Conservation (phyloP, 306 rosid species). For the Castanea crenata region DNA sequence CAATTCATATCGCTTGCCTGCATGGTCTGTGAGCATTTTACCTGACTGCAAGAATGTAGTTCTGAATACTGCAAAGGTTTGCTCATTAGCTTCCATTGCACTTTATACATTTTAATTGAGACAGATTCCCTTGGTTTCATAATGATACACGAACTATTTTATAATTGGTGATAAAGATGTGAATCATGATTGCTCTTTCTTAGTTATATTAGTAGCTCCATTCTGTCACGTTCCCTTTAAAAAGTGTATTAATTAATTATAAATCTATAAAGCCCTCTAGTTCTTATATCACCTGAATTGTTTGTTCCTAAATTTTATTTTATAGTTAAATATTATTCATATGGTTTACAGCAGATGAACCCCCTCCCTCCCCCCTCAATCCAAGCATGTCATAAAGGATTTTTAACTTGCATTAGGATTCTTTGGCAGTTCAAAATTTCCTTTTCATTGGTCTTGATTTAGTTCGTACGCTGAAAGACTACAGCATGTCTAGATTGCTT, state of each 20-base stretch:
- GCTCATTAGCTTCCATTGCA: conserved; percentile 19
- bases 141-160: neutral
- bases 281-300: neutral
- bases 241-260: neutral
- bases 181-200: neutral
- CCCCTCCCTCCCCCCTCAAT: neutral
- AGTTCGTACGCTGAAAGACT: neutral
- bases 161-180: neutral
- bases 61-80: conserved; percentile 92
- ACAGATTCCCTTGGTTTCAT: neutral
- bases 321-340: neutral
- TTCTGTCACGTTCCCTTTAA: neutral
- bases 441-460: neutral
- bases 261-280: neutral
- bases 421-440: neutral
- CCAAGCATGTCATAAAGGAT: no score
- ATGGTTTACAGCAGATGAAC: neutral
- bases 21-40: conserved; percentile 98
- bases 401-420: neutral
- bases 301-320: neutral
- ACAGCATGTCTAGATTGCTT: neutral
- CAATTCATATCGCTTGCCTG: conserved; percentile 74
- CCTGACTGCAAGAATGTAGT: conserved; percentile 96
- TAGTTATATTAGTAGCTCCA: neutral
- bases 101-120: neutral